phyloP scores from a whole-genome alignment of 1,139 yeast genomes.

The Yamadazyma diospyri region DNA sequence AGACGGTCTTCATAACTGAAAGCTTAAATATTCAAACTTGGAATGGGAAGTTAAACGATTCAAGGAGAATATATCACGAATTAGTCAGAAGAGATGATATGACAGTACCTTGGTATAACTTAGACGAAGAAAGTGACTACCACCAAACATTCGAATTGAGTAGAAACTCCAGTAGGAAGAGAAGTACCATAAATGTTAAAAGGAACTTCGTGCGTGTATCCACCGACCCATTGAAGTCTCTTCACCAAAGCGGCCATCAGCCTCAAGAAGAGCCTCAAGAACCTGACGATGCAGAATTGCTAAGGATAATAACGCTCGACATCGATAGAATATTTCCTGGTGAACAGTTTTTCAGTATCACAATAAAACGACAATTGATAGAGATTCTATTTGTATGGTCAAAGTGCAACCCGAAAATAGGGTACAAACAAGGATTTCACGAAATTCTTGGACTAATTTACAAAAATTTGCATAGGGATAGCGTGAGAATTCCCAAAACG shows the following conservation, averaged over 20 bases:
- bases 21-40: constrained; percentile 35
- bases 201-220: constrained; percentile 15
- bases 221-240: constrained; percentile 13
- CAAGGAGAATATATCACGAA: constrained; percentile 38
- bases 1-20: constrained; percentile 35
- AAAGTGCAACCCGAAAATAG: constrained; percentile 47
- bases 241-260: not conserved
- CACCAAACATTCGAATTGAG: constrained; percentile 18
- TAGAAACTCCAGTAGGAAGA: constrained; percentile 14
- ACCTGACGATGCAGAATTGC: constrained; percentile 21
- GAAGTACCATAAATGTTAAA: constrained; percentile 4
- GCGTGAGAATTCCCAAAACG: constrained; percentile 31
- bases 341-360: constrained; percentile 42
- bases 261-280: not conserved
- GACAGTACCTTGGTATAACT: constrained; percentile 38
- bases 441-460: constrained; percentile 62
- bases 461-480: constrained; percentile 44
- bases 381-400: constrained; percentile 55
- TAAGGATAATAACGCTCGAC: constrained; percentile 56
- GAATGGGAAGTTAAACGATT: constrained; percentile 26
- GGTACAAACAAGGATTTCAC: constrained; percentile 70
- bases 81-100: constrained; percentile 29
- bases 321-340: constrained; percentile 62
- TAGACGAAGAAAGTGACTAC: constrained; percentile 30
- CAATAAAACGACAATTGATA: constrained; percentile 39